Evolutionary conservation across 2,329 filamentous ascomycete genomes (phyloP).

Genomic region (Aspergillus alliaceus): DNA sequence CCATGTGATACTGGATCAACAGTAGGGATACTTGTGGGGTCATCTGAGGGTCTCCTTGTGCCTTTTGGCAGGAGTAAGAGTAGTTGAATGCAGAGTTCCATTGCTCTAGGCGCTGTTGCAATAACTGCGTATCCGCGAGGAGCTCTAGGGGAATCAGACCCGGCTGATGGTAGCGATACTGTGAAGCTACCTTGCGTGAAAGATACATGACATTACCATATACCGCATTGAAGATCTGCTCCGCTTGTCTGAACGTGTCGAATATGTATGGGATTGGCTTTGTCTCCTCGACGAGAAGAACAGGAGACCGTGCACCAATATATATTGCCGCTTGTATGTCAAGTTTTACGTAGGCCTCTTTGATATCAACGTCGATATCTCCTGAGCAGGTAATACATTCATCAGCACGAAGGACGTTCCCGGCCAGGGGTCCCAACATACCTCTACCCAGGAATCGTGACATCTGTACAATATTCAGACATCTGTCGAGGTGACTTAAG

Average conservation of each 20-base stretch:
- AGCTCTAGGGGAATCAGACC: background rate
- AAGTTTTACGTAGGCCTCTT: background rate
- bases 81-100: background rate
- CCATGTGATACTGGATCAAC: background rate
- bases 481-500: background rate
- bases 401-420: background rate
- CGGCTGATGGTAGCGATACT: background rate
- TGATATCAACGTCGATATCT: background rate
- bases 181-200: background rate
- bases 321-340: background rate
- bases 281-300: background rate
- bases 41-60: background rate
- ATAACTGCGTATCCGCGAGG: background rate
- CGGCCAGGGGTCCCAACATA: background rate
- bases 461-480: background rate
- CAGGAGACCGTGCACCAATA: background rate
- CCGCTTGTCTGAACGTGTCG: background rate
- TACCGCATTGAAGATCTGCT: background rate
- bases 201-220: background rate
- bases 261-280: background rate
- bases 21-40: background rate
- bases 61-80: background rate
- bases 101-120: background rate
- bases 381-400: background rate
- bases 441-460: background rate